phyloP scores from a whole-genome alignment of 768 basidiomycete species.

The Lentinula lateritia region DNA sequence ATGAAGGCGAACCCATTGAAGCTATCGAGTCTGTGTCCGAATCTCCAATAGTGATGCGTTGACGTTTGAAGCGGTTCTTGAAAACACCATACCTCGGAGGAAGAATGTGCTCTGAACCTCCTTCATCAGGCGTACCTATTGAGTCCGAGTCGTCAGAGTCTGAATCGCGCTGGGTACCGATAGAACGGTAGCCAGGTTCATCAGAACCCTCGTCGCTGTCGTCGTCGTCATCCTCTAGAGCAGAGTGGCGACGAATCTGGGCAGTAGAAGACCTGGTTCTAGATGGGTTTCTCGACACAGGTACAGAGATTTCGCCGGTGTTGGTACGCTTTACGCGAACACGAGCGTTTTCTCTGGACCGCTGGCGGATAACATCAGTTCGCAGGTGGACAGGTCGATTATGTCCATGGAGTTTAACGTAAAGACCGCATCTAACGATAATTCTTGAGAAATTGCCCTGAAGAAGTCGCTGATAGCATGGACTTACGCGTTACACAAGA shows the following conservation, averaged over 20 bases:
- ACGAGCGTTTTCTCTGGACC: slow-evolving; percentile 5
- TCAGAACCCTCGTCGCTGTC: slow-evolving; percentile 1
- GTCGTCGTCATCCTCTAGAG: slow-evolving; percentile 1
- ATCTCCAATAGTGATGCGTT: slow-evolving; percentile 1
- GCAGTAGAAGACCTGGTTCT: slow-evolving; percentile 2
- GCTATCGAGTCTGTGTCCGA: slow-evolving; percentile 2
- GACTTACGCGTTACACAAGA: slow-evolving; percentile 7
- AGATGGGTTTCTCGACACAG: neutral
- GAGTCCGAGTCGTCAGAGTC: slow-evolving; percentile 7
- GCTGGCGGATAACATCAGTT: slow-evolving; percentile 7
- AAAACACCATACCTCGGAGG: neutral
- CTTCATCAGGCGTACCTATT: slow-evolving; percentile 6
- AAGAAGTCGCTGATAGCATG: neutral
- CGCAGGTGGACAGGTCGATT: slow-evolving; percentile 6
- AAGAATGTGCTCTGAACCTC: neutral
- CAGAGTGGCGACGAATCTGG: slow-evolving; percentile 4
- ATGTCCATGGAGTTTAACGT: slow-evolving; percentile 7
- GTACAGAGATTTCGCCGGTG: neutral
- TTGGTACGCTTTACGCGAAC: slow-evolving; percentile 2
- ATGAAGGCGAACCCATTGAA: slow-evolving; percentile 3
- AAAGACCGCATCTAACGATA: slow-evolving; percentile 5
- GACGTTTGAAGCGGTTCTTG: slow-evolving; percentile 7
- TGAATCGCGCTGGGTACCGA: slow-evolving; percentile 5
- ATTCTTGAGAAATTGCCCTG: neutral
- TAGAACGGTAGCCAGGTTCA: slow-evolving; percentile 5